These are phyloP conservation scores for Penicillium sp. DNA, from an alignment of 2,329 filamentous ascomycete genomes.

Conservation along the genomic window DNA sequence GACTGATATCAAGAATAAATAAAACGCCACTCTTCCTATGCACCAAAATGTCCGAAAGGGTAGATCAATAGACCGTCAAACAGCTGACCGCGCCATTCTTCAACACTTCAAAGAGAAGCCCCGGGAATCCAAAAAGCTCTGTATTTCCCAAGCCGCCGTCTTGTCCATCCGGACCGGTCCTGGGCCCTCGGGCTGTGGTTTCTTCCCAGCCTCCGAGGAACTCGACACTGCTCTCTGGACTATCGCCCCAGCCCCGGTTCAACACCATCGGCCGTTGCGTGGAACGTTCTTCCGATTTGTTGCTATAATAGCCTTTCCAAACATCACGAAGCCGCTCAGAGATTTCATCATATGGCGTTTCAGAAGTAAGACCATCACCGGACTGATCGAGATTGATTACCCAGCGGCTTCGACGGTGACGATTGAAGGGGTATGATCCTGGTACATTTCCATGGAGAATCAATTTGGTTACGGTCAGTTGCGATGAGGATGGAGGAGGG, in stretches of 20 bases:
- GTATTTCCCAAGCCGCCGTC: conserved; percentile 67
- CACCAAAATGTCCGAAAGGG: not conserved
- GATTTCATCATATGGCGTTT: conserved; percentile 73
- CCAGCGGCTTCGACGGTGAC: conserved; percentile 88
- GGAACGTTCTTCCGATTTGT: conserved; percentile 52
- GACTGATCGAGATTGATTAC: conserved; percentile 57
- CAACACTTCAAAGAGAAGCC: conserved; percentile 90
- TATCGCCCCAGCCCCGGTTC: conserved; percentile 88
- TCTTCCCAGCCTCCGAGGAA: conserved; percentile 85
- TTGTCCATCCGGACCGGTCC: conserved; percentile 43
- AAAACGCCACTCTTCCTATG: not conserved
- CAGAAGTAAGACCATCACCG: conserved; percentile 62
- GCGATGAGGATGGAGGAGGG: conserved; percentile 48
- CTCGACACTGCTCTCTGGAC: conserved; percentile 85
- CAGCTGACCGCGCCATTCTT: conserved; percentile 89
- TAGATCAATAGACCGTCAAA: conserved; percentile 77
- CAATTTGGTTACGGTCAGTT: conserved; percentile 84
- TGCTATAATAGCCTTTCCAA: conserved; percentile 68
- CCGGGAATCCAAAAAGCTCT: conserved; percentile 89
- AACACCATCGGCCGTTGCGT: conserved; percentile 72
- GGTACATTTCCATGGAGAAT: conserved; percentile 92
- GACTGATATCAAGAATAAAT: not conserved
- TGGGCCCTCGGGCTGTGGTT: conserved; percentile 49
- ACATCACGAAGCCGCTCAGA: conserved; percentile 66
- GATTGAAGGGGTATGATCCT: conserved; percentile 94